Base-by-base conservation (phyloP, 2,329 filamentous ascomycete species). In the Coleophoma cylindrospora region DNA sequence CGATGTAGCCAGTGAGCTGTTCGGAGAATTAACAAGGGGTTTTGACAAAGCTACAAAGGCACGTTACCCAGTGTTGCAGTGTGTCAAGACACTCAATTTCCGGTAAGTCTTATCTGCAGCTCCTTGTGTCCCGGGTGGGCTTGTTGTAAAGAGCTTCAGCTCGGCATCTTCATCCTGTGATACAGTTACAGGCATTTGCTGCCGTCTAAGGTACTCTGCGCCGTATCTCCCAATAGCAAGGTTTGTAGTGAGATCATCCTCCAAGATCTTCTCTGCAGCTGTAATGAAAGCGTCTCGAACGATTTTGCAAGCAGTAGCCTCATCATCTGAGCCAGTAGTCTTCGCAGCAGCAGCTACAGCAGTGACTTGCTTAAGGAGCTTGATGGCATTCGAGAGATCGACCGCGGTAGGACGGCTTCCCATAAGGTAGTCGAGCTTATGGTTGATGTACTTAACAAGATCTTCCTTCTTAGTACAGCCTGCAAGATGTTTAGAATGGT, bases 341-440 rank as follows among this genome's bases (percentile, higher is more conserved):
- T 2, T 68, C 13, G 41, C 61, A 32, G 69, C 68, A 14, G 76
- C 74, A 6, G 73, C 74, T 6, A 68, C 62, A 17, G 80, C 71
- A 19, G 89, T 79, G 19, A 80, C 73, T 9, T 71, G 74, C 64
- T 87, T 90, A 60, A 99, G 79, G 58, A 92, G 89, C 48, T 80
- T 74, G 55, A 92, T 91, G 43, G 92, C 92, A 71, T 97, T 95
- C 50, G 86, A 87, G 50, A 99, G 78, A 66, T 99, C 96, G 44
- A 99, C 94, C 5, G 94, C 94, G 1, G 94, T 99, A 1, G 94
- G 94, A 40, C 94, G 81, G 64, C 91, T 96, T 43, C 84, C 87
- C 59, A 94, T 86, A 43, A 99, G 78, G 66, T 95, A 96, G 58
- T 92, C 84, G 41, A 99, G 75, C 50, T 88, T 89, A 43, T 83